Base-by-base conservation (phyloP, 106 monocot species). In the Vanilla planifolia region DNA sequence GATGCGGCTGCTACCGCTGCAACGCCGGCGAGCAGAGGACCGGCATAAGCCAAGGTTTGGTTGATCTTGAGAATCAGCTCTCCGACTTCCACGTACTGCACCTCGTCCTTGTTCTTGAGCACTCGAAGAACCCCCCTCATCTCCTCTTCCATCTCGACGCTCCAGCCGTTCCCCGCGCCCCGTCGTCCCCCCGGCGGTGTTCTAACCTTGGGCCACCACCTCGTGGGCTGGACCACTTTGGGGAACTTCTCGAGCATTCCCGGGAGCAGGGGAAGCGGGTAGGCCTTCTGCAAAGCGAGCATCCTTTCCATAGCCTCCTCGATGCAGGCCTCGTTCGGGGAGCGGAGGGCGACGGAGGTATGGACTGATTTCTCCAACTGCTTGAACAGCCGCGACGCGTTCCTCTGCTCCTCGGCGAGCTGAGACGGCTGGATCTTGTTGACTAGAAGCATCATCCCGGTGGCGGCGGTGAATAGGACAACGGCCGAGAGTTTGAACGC, bases 381-480 rank as follows among this genome's bases (percentile, higher is more conserved):
- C 61, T 60, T 75, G 77, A 80, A 95, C 68, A 89, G 42, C 10
- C 80, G 68, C 4, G 86, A 61, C 7, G 94, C 86, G 39, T 95
- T 89, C 50, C 89, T 51, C 48, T 89, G 94, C 66, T 95, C 89
- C 60, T 89, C 86, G 0, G 89, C 94, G 7, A 95, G 85, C 73
- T 95, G 94, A 8, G 94, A 83, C 0, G 94, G 94, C 70, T 95
- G 94, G 37, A 95, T 72, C 68, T 78, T 86, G 80, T 89, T 89
- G 40, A 74, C 36, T 17, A 68, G 2, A 56, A 80, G 73, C 53
- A 53, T 53, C 8, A 53, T 27, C 17, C 30, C 53, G 29, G 53
- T 5, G 30, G 53, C 53, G 11, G 53, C 28, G 25, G 53, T n/a
- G 30, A 53, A 53, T 27, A 53, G 53, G 22, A 53, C 30, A 30